Base-by-base conservation (phyloP, 495 filamentous ascomycete species). In the Symbiotaphrina buchneri region DNA sequence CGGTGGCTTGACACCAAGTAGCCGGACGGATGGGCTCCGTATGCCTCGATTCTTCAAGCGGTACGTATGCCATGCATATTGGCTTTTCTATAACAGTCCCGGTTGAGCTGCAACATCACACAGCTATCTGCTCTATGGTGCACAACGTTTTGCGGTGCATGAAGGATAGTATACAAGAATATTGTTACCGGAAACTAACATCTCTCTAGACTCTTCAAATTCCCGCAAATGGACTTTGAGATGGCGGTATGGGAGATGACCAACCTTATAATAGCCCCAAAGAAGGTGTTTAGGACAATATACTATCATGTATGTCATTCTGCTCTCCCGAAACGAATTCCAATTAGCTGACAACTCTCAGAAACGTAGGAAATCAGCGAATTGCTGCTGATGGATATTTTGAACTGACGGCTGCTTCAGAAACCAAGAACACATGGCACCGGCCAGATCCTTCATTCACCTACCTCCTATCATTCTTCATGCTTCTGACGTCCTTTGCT, bases 171-270 rank as follows among this genome's bases (percentile, higher is more conserved):
- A 25, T 25, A 13, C 13, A 25, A 13, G 22, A 25, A 7, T 25
- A 13, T 8, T 10, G 15, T 15, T 30, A 15, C 7, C 16, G 8
- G 27, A 30, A 15, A 15, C 16, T 10, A 13, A 30, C 43, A 41
- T 33, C 28, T 45, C 19, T 36, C 46, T 1, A 38, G 67, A 29
- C 46, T 72, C 31, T 69, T 71, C 51, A 72, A 72, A 43, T 71
- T 71, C 39, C 67, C 67, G 14, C 67, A 72, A 37, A 72, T 72
- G 67, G 67, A 72, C 46, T 72, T 72, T 50, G 67, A 72, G 38
- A 74, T 76, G 67, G 74, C 74, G 6, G 67, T 74, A 39, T 80
- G 74, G 74, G 74, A 80, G 49, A 80, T 80, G 74, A 73, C 67
- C 32, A 63, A 58, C 34, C 54, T 80, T 30, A 56, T 80, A 39